Base-by-base conservation (phyloP, 495 filamentous ascomycete genomes). In the Penicillium odoratum region DNA sequence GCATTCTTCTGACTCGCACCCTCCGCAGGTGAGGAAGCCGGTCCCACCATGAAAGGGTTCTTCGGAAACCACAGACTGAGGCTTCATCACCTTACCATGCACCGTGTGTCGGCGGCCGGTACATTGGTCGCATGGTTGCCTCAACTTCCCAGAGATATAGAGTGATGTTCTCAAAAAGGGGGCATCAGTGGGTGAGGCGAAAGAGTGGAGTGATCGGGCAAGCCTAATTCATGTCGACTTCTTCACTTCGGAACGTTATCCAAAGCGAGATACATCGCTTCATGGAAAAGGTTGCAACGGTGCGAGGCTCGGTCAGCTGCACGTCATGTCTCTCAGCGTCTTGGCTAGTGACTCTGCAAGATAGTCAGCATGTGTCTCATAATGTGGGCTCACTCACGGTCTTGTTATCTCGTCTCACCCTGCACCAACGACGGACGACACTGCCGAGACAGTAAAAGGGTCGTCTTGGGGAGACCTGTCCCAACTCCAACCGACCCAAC, bases 321-420 rank as follows among this genome's bases (percentile, higher is more conserved):
- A 38, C 48, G 30, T 38, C 30, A 51, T 34, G n/a, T 36, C 30
- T 38, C 48, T 28, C 29, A 38, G 30, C 11, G 48, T 51, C 48
- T 38, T 51, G 45, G 26, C 25, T 48, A 47, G 25, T 13, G 11
- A 7, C 45, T 25, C 45, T 47, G 25, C 21, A 50, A 50, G 48
- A 34, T 50, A 34, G 48, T 50, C 29, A 50, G 48, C 30, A 51
- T 51, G 29, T 26, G 11, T 38, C n/a, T 38, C 8, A 26, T 38
- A 7, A 34, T 36, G n/a, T 30, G 29, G 21, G 30, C 31, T 38
- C 48, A 36, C 48, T 51, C 30, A 51, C 48, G 10, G 15, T 51
- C n/a, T 51, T 26, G 5, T 10, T 25, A 16, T 51, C 16, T 38
- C 15, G 3, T 34, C 13, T 51, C 48, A 26, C 33, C 48, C 15